phyloP scores from a whole-genome alignment of 805 yeast genomes.

The Lachancea sp. region DNA sequence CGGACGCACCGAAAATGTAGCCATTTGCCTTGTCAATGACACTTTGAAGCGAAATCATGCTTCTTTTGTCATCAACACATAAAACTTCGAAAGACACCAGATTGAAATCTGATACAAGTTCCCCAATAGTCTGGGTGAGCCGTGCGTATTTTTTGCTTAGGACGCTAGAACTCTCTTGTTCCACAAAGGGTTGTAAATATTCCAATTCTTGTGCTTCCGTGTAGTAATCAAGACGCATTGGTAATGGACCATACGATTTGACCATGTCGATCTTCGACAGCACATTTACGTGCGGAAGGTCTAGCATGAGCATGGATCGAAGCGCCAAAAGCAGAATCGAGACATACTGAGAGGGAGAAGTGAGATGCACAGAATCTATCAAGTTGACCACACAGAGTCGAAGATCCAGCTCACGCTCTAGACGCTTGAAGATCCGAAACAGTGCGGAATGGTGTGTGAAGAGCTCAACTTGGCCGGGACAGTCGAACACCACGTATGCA shows the following conservation, averaged over 20 bases:
- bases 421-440: constrained; percentile 53
- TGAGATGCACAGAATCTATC: constrained; percentile 74
- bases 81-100: constrained; percentile 84
- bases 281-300: constrained; percentile 88
- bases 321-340: constrained; percentile 74
- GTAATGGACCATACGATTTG: constrained; percentile 68
- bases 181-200: constrained; percentile 59
- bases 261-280: constrained; percentile 85
- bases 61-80: constrained; percentile 82
- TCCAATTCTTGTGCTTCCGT: constrained; percentile 86
- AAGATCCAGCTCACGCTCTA: constrained; percentile 60
- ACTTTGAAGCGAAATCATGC: constrained; percentile 78
- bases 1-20: constrained; percentile 86
- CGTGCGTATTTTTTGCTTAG: constrained; percentile 56
- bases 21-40: constrained; percentile 89
- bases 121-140: constrained; percentile 72
- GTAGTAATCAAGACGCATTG: constrained; percentile 78
- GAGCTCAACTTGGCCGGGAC: constrained; percentile 95
- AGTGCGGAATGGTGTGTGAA: constrained; percentile 85
- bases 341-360: constrained; percentile 83
- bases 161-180: constrained; percentile 63
- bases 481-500: constrained; percentile 72
- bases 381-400: constrained; percentile 80
- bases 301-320: constrained; percentile 88
- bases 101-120: constrained; percentile 79